A percentile compares a stretch with the other conserved stretches of the same genome.
Evolutionary conservation across 345 rosid genomes (phyloP).

Genomic region (Punica granatum): DNA sequence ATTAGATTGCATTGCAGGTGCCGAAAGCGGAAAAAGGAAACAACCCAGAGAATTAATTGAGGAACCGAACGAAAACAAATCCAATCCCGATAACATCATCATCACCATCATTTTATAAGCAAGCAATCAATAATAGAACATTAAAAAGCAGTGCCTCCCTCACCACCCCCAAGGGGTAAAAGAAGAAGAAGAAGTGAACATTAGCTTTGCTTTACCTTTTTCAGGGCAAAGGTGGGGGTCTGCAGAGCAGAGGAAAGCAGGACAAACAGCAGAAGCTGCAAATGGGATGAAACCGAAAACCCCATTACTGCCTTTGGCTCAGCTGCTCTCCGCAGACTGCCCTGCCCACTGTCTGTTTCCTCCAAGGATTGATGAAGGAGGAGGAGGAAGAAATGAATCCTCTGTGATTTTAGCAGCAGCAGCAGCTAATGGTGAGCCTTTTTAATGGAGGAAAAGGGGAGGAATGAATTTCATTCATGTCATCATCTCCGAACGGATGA

Average conservation of each 20-base stretch:
- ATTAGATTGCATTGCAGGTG: no score
- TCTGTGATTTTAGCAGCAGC: no score
- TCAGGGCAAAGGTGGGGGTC: constrained; percentile 24
- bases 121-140: neutral
- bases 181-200: neutral
- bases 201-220: constrained; percentile 23
- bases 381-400: neutral
- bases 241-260: constrained; percentile 23
- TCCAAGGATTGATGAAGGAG: no score
- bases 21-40: no score
- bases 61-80: neutral
- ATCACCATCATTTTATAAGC: neutral
- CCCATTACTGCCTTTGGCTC: constrained; percentile 17
- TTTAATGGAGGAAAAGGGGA: no score
- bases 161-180: no score
- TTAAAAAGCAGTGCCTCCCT: neutral
- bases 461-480: no score
- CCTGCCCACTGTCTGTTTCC: neutral
- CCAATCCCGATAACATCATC: neutral
- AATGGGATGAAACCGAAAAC: constrained; percentile 14
- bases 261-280: constrained; percentile 17
- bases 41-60: neutral
- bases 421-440: no score
- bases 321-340: neutral
- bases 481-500: no score